These are phyloP conservation scores for Penicillium daleae DNA, from an alignment of 495 filamentous ascomycete genomes.

Conservation along the genomic window DNA sequence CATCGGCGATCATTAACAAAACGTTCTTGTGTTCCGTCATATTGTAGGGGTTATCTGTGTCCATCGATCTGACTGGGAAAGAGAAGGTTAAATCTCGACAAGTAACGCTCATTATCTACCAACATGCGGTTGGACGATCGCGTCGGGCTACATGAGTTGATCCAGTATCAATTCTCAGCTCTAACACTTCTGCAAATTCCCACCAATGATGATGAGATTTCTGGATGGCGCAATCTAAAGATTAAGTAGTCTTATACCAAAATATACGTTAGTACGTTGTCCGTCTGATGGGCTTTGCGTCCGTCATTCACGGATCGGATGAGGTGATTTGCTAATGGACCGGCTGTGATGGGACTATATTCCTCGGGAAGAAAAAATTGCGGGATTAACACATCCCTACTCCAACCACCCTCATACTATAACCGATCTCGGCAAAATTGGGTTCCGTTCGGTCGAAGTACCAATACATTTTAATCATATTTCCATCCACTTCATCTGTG, in stretches of 20 bases:
- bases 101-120: too few relatives aligned
- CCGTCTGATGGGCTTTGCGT: not conserved
- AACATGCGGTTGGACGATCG: not conserved
- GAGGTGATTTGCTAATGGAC: not conserved
- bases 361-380: too few relatives aligned
- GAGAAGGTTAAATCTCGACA: not conserved
- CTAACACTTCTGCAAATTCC: not conserved
- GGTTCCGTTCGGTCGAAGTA: not conserved
- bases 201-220: not conserved
- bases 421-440: not conserved
- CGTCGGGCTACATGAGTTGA: not conserved
- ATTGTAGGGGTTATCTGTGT: not conserved
- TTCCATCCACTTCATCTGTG: not conserved
- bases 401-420: too few relatives aligned
- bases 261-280: too few relatives aligned
- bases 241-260: too few relatives aligned
- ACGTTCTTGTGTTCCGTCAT: conserved; percentile 33
- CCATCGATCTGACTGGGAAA: not conserved
- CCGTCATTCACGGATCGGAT: not conserved
- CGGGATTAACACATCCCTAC: too few relatives aligned
- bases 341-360: not conserved
- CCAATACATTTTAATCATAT: not conserved
- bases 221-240: not conserved
- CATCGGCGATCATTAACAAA: conserved; percentile 47
- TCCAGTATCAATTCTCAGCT: not conserved